phyloP scores from a whole-genome alignment of 176 grass and related monocot species.

The Thalia dealbata region DNA sequence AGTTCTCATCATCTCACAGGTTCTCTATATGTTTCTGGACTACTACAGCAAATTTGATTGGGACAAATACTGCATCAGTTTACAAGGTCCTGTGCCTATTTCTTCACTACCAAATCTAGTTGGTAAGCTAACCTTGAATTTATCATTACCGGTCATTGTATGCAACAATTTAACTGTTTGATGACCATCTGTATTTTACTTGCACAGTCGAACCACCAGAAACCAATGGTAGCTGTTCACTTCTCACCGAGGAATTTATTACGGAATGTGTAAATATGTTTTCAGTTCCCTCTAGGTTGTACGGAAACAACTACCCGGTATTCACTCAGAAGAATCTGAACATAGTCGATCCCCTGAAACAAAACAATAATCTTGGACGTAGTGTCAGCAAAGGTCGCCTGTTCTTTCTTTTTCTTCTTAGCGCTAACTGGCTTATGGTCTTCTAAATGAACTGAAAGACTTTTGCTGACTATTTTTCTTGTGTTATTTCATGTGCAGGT shows the following conservation, averaged over 20 bases:
- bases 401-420: constrained; percentile 10
- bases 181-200: constrained; percentile 12
- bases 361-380: constrained; percentile 79
- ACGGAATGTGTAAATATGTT: constrained; percentile 34
- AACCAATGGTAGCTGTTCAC: constrained; percentile 30
- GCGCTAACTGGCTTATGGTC: background rate
- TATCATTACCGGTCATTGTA: constrained; percentile 1
- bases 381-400: constrained; percentile 81
- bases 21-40: constrained; percentile 85
- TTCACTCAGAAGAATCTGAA: constrained; percentile 73
- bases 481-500: constrained; percentile 23
- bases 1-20: constrained; percentile 37
- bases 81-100: constrained; percentile 56
- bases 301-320: constrained; percentile 27
- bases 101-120: constrained; percentile 69
- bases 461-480: background rate
- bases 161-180: background rate
- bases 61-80: constrained; percentile 69
- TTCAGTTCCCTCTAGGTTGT: constrained; percentile 33
- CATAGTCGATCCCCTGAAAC: constrained; percentile 83
- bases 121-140: constrained; percentile 41
- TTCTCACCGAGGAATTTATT: constrained; percentile 46
- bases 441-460: background rate
- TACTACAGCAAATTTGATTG: constrained; percentile 95
- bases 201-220: constrained; percentile 44